Evolutionary conservation across 768 basidiomycete genomes (phyloP), one percentile per base, ranked within the genome.

Genomic region (Pleurotus giganteus): DNA sequence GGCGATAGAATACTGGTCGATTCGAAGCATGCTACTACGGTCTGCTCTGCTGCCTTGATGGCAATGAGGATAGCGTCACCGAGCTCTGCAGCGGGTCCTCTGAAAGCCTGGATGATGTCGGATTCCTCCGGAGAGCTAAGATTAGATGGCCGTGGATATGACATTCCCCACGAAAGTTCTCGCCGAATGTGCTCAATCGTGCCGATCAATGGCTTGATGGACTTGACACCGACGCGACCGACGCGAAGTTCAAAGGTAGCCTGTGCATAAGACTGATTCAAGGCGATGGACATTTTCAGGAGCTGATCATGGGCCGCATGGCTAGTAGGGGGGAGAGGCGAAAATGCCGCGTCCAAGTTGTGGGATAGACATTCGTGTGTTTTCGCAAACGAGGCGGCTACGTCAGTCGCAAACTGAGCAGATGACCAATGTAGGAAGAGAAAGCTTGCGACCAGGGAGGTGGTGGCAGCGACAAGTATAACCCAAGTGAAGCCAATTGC

Each of bases 201-300:
- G 17, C 70, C 66, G 15, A 77, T 69, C 17, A 79, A 66, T 15
- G 76, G 74, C 32, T 74, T 74, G 13, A 80, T 67, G 6, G 70
- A 69, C 49, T 74, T 70, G 6, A 79, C 69, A 44, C 71, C 70
- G 29, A 80, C 61, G 19, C 77, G 70, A 21, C 77, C 76, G 5
- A 78, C 56, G 4, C 77, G 71, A 27, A 78, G 63, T 49, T 80
- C 78, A 47, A 80, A 78, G 2, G 71, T 67, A 9, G 78, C 76
- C 56, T 75, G 75, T 2, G 71, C 71, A 57, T 79, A 78, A 19
- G 67, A 63, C 36, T 69, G 60, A 54, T 77, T 74, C 32, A 80
- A 63, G 24, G 66, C 66, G 29, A 75, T 64, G 13, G 75, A 74
- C 21, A 63, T 66, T 28, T 61, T 60, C 12, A 77, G 58, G 4